Percentiles rank a stretch among this genome's conserved stretches.
phyloP scores from a whole-genome alignment of 257 asterid species.

The Solanum ossicruentum region DNA sequence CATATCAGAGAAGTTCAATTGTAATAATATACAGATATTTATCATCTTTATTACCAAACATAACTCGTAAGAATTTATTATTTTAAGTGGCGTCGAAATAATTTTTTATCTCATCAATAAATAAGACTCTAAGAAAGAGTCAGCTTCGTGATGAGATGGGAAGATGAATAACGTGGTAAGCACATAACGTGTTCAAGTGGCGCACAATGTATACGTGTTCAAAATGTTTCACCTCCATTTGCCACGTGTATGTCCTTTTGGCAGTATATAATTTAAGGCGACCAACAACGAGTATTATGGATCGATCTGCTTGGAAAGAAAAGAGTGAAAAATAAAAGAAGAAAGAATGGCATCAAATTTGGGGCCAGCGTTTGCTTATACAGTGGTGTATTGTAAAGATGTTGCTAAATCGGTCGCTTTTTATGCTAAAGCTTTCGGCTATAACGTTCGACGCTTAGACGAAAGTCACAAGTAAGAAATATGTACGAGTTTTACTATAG shows the following conservation, averaged over 20 bases:
- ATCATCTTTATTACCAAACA: neutral
- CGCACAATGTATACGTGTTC: neutral
- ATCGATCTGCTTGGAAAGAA: neutral
- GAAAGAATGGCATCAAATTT: constrained; percentile 30
- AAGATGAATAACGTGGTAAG: neutral
- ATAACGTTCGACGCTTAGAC: constrained; percentile 56
- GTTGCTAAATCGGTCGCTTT: constrained; percentile 63
- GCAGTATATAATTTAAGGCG: neutral
- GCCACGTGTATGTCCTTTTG: neutral
- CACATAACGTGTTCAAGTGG: neutral
- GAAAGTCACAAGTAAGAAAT: constrained; percentile 33
- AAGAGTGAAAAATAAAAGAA: neutral
- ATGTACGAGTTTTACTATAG: no score
- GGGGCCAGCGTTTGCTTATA: constrained; percentile 53
- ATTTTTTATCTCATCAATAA: neutral
- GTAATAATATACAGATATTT: neutral
- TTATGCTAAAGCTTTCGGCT: constrained; percentile 67
- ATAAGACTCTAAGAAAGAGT: neutral
- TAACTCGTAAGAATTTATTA: neutral
- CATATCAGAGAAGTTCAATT: no score
- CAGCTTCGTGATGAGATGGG: neutral
- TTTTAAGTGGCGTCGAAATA: neutral
- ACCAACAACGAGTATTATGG: neutral
- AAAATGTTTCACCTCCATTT: neutral
- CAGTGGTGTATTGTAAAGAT: constrained; percentile 60